Percentiles rank a stretch among this genome's conserved stretches.
Conservation (phyloP, 2,329 filamentous ascomycete genomes). For the Fusarium secorum region DNA sequence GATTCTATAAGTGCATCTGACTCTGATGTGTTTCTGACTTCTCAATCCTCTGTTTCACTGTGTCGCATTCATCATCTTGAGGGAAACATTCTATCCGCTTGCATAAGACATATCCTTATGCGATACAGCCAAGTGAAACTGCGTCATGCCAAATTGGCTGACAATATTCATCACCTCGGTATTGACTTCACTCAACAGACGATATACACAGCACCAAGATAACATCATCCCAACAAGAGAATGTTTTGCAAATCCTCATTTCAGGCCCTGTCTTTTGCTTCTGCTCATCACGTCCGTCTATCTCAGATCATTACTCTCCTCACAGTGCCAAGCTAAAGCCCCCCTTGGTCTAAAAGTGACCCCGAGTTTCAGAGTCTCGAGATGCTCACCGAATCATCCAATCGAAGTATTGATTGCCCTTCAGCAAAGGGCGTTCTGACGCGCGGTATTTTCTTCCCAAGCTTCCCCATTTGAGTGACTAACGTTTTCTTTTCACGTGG, state of each 20-base stretch:
- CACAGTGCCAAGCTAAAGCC: slow-evolving; percentile 10
- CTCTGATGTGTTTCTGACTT: slow-evolving; percentile 11
- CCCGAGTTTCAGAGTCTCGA: slow-evolving; percentile 38
- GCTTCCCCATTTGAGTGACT: slow-evolving; percentile 1
- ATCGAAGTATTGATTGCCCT: not conserved
- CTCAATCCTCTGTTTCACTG: slow-evolving; percentile 26
- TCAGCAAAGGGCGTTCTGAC: not conserved
- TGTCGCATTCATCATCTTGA: not conserved
- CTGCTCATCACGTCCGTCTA: slow-evolving; percentile 11
- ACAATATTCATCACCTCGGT: not conserved
- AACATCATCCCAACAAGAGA: not conserved
- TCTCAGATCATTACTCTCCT: slow-evolving; percentile 11
- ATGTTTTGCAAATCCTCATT: slow-evolving; percentile 21
- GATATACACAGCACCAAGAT: not conserved
- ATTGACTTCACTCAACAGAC: not conserved
- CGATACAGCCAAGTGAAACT: slow-evolving; percentile 7
- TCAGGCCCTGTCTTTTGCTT: not conserved
- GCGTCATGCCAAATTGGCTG: not conserved
- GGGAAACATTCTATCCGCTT: not conserved
- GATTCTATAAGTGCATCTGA: not conserved
- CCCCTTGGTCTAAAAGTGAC: slow-evolving; percentile 29
- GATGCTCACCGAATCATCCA: slow-evolving; percentile 26
- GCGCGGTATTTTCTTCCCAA: slow-evolving; percentile 3
- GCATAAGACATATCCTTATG: slow-evolving; percentile 5
- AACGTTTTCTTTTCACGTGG: slow-evolving; percentile 3